These are phyloP conservation scores for Fusarium begoniae DNA, from an alignment of 2,329 filamentous ascomycete species.

Conservation along the genomic window DNA sequence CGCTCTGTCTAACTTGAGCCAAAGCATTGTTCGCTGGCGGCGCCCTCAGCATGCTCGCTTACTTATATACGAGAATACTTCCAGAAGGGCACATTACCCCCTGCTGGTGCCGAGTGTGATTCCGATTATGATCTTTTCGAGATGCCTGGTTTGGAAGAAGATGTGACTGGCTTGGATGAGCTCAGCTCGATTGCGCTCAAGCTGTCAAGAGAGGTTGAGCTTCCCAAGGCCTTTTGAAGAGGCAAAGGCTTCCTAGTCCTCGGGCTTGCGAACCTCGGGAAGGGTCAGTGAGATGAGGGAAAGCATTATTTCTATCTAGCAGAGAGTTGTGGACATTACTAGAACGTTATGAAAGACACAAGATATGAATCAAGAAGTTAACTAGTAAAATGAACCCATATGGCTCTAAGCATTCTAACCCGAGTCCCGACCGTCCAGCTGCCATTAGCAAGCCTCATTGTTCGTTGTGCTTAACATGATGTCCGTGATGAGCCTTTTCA, in stretches of 20 bases:
- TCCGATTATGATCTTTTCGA: constrained; percentile 56
- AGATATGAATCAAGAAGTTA: background rate
- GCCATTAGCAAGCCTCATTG: background rate
- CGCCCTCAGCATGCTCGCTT: constrained; percentile 56
- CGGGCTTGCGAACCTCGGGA: background rate
- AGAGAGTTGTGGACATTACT: background rate
- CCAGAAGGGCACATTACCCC: constrained; percentile 56
- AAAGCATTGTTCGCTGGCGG: constrained; percentile 60
- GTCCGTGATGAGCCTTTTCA: constrained; percentile 53
- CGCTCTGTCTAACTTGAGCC: background rate
- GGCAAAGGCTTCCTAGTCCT: background rate
- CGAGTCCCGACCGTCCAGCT: background rate
- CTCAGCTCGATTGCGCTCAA: constrained; percentile 25
- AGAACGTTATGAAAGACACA: background rate
- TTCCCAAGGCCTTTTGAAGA: constrained; percentile 25
- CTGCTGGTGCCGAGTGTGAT: constrained; percentile 56
- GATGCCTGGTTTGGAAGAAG: constrained; percentile 26
- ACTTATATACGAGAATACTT: constrained; percentile 55
- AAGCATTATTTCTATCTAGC: background rate
- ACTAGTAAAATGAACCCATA: background rate
- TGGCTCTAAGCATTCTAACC: background rate
- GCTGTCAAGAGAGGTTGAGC: constrained; percentile 28
- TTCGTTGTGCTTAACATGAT: constrained; percentile 7
- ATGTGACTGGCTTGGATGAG: constrained; percentile 23
- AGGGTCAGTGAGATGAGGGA: background rate